Conservation (phyloP, 331 rosid genomes). For the Acacia pycnantha region DNA sequence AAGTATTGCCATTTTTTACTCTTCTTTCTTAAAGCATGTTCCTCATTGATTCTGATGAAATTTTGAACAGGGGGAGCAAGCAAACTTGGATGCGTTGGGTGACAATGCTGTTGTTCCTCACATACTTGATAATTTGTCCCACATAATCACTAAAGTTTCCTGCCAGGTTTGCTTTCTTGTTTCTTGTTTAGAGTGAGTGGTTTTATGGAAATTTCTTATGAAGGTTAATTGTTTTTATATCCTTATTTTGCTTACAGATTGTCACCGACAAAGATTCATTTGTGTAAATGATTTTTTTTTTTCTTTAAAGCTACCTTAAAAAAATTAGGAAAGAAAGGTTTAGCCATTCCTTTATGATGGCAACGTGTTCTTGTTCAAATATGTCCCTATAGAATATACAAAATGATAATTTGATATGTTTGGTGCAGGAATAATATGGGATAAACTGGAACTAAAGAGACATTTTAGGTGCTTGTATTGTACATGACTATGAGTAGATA, state of each 20-base stretch:
- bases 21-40: not conserved
- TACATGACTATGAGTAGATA: not conserved
- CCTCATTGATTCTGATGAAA: not conserved
- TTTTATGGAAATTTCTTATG: not conserved
- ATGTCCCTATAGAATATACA: not conserved
- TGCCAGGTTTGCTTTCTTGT: slow-evolving; percentile 49
- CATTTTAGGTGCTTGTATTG: not conserved
- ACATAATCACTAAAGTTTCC: slow-evolving; percentile 44
- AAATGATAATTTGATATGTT: not conserved
- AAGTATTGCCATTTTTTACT: not conserved
- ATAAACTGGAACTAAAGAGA: not conserved
- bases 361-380: not conserved
- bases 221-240: not conserved
- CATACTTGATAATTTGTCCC: slow-evolving; percentile 41
- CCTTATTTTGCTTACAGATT: not conserved
- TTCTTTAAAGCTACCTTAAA: not conserved
- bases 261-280: not conserved
- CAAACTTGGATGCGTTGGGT: slow-evolving; percentile 24
- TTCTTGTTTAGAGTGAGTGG: not conserved
- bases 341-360: not conserved
- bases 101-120: slow-evolving; percentile 35
- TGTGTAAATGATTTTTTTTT: not conserved
- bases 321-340: not conserved
- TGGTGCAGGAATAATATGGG: not conserved
- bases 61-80: slow-evolving; percentile 32